phyloP scores from a whole-genome alignment of 805 yeast species.

The Nematodospora valgi region DNA sequence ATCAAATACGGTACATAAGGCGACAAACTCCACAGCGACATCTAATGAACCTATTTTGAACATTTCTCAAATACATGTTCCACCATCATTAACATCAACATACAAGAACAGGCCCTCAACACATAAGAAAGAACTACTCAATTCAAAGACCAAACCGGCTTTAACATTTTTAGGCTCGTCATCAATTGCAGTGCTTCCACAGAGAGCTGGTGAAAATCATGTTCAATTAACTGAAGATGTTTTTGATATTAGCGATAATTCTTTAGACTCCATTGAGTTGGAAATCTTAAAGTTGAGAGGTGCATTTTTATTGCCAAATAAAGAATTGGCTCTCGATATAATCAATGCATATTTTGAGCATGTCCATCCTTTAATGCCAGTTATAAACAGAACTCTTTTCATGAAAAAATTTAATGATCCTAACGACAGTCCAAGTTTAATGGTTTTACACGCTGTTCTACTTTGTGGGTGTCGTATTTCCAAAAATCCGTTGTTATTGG shows the following conservation, averaged over 20 bases:
- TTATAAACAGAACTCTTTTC: slow-evolving; percentile 60
- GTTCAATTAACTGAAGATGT: slow-evolving; percentile 41
- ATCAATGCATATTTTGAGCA: slow-evolving; percentile 59
- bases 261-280: slow-evolving; percentile 57
- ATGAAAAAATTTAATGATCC: slow-evolving; percentile 54
- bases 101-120: slow-evolving; percentile 38
- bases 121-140: slow-evolving; percentile 30
- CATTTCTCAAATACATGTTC: slow-evolving; percentile 39
- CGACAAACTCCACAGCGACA: slow-evolving; percentile 7
- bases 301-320: slow-evolving; percentile 65
- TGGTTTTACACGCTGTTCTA: slow-evolving; percentile 65
- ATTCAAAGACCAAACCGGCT: slow-evolving; percentile 23
- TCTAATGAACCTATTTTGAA: slow-evolving; percentile 37
- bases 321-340: slow-evolving; percentile 55
- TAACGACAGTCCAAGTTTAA: slow-evolving; percentile 56
- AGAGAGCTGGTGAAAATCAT: slow-evolving; percentile 46
- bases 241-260: slow-evolving; percentile 30
- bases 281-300: slow-evolving; percentile 63
- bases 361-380: slow-evolving; percentile 68
- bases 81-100: slow-evolving; percentile 41
- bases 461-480: slow-evolving; percentile 67
- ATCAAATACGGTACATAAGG: slow-evolving; percentile 2
- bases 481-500: slow-evolving; percentile 49
- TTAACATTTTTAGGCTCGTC: slow-evolving; percentile 54
- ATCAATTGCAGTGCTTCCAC: slow-evolving; percentile 46